Evolutionary conservation across 2,329 filamentous ascomycete species (phyloP).

Genomic region (Trichoderma harzianum): DNA sequence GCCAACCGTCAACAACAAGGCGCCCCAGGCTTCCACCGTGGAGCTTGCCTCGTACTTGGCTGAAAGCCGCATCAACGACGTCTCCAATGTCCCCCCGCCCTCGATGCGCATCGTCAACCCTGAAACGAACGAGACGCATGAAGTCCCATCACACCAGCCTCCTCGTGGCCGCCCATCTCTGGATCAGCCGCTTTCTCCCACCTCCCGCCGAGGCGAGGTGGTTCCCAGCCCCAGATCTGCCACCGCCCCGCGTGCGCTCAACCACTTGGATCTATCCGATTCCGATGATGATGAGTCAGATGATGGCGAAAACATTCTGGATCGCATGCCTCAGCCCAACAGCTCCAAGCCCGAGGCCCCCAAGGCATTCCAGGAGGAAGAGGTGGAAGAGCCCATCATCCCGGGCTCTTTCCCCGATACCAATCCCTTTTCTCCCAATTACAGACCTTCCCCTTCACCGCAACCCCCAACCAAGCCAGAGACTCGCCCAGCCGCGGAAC

Average conservation of each 20-base stretch:
- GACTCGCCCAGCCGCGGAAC: not conserved
- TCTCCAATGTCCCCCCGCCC: slow-evolving; percentile 54
- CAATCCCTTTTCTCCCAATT: slow-evolving; percentile 34
- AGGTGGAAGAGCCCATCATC: slow-evolving; percentile 32
- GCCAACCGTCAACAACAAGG: slow-evolving; percentile 42
- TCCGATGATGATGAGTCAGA: slow-evolving; percentile 56
- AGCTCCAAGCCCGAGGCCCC: slow-evolving; percentile 21
- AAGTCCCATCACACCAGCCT: slow-evolving; percentile 33
- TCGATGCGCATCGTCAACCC: slow-evolving; percentile 59
- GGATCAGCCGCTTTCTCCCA: slow-evolving; percentile 34
- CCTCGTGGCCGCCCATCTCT: slow-evolving; percentile 24
- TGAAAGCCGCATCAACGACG: slow-evolving; percentile 48
- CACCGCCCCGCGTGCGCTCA: slow-evolving; percentile 42
- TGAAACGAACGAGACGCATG: slow-evolving; percentile 43
- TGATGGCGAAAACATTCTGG: slow-evolving; percentile 38
- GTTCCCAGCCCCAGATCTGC: slow-evolving; percentile 51
- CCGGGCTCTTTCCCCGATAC: slow-evolving; percentile 43
- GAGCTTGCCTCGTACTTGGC: slow-evolving; percentile 43
- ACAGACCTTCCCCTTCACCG: slow-evolving; percentile 30
- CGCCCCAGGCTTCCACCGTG: slow-evolving; percentile 34
- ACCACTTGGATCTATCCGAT: slow-evolving; percentile 66
- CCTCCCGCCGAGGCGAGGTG: slow-evolving; percentile 27
- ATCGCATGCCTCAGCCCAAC: slow-evolving; percentile 24
- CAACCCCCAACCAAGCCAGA: slow-evolving; percentile 24
- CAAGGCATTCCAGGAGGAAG: slow-evolving; percentile 22